These are phyloP conservation scores for Ophiognomonia clavigignenti-juglandacearum DNA, from an alignment of 2,329 filamentous ascomycete genomes.

Conservation along the genomic window DNA sequence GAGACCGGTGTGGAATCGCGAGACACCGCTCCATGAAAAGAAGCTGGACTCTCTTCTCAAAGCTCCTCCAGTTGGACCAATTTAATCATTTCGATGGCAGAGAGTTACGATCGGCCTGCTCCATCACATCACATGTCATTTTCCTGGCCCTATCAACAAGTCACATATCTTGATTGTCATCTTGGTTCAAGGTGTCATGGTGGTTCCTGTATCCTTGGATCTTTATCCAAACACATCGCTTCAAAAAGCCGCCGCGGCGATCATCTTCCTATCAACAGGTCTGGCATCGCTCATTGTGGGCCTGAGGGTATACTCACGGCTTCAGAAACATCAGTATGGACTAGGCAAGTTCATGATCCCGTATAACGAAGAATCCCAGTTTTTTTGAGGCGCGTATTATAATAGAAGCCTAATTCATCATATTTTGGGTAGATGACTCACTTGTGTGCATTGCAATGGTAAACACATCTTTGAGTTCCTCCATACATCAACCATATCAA, in stretches of 20 bases:
- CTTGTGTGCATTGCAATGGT: slow-evolving; percentile 2
- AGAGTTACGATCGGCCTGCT: too few species aligned
- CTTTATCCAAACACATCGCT: neutral
- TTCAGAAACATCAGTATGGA: neutral
- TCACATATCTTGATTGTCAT: too few species aligned
- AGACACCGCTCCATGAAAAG: too few species aligned
- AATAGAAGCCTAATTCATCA: neutral
- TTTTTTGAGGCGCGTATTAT: too few species aligned
- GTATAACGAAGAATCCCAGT: neutral
- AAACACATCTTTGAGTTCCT: neutral
- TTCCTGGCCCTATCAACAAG: too few species aligned
- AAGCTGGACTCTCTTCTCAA: too few species aligned
- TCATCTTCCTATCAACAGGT: neutral
- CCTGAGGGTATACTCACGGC: neutral
- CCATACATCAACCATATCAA: neutral
- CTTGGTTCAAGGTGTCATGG: too few species aligned
- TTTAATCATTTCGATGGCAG: too few species aligned
- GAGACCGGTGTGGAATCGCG: too few species aligned
- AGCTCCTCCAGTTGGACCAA: too few species aligned
- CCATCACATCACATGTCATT: too few species aligned
- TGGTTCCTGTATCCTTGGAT: too few species aligned
- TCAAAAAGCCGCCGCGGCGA: slow-evolving; percentile 1
- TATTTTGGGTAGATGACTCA: neutral
- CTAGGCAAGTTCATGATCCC: neutral
- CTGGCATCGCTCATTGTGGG: neutral